Percentiles rank a stretch among this genome's conserved stretches.
Evolutionary conservation across 306 rosid species (phyloP).

Genomic region (Lagenaria siceraria): DNA sequence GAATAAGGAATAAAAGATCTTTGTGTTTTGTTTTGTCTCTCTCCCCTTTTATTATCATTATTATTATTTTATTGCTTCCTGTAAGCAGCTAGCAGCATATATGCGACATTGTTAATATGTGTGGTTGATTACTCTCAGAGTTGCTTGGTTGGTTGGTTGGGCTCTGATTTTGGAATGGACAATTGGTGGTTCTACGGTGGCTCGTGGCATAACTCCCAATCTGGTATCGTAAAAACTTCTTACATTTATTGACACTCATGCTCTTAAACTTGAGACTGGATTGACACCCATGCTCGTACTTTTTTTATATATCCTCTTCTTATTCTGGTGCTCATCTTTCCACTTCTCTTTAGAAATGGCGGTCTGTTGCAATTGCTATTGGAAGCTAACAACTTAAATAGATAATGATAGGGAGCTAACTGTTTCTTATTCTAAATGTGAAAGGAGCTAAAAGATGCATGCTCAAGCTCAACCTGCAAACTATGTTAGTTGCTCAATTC

Average conservation of each 20-base stretch:
- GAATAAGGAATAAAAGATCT: not conserved
- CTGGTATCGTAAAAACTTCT: constrained; percentile 33
- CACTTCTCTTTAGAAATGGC: not conserved
- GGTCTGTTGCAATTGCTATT: not conserved
- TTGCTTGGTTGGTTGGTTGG: constrained; percentile 98
- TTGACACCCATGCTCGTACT: not conserved
- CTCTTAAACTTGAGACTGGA: not conserved
- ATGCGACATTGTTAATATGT: not conserved
- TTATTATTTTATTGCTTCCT: not conserved
- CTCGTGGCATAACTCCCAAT: constrained; percentile 90
- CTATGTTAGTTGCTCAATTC: not conserved
- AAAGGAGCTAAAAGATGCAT: not conserved
- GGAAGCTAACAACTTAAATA: not conserved
- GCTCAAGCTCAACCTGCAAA: not conserved
- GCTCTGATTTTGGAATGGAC: constrained; percentile 78
- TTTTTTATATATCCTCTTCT: not conserved
- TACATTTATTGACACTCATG: not conserved
- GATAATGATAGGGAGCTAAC: not conserved
- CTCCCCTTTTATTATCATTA: too few species aligned
- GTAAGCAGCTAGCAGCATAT: not conserved
- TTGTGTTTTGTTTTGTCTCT: too few species aligned
- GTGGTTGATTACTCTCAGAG: constrained; percentile 29
- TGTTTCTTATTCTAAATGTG: not conserved
- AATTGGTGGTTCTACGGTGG: constrained; percentile 80
- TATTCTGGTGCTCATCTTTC: not conserved